Evolutionary conservation across 2,329 filamentous ascomycete species (phyloP).

Genomic region (Penicillium verrucosum): DNA sequence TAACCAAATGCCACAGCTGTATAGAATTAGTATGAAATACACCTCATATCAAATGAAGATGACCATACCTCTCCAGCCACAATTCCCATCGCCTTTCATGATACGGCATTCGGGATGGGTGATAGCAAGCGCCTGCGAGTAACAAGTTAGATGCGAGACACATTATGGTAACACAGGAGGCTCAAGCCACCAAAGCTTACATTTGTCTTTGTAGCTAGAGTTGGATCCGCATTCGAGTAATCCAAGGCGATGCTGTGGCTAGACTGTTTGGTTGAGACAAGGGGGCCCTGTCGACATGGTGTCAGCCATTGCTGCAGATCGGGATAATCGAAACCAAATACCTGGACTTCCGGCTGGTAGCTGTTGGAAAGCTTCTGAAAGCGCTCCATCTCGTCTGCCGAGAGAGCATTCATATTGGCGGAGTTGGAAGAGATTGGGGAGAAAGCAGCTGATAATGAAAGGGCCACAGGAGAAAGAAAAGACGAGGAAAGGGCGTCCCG

Average conservation of each 20-base stretch:
- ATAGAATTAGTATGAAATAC: constrained; percentile 8
- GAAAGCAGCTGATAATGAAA: constrained; percentile 23
- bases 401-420: constrained; percentile 39
- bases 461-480: constrained; percentile 21
- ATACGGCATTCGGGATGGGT: constrained; percentile 85
- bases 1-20: constrained; percentile 89
- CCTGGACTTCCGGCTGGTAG: constrained; percentile 57
- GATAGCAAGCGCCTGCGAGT: constrained; percentile 66
- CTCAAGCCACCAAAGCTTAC: constrained; percentile 47
- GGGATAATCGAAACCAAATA: constrained; percentile 23
- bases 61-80: constrained; percentile 89
- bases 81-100: constrained; percentile 89
- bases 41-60: neutral
- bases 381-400: constrained; percentile 56
- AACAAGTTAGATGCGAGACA: neutral
- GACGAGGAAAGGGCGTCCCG: constrained; percentile 22
- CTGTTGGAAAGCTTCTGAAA: constrained; percentile 61
- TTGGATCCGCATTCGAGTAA: constrained; percentile 81
- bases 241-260: constrained; percentile 76
- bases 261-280: constrained; percentile 74
- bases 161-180: neutral
- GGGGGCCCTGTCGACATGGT: constrained; percentile 62
- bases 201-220: constrained; percentile 81
- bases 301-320: constrained; percentile 21
- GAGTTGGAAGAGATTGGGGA: neutral